phyloP scores from a whole-genome alignment of 2,329 filamentous ascomycete species.

The Cercospora sp. region DNA sequence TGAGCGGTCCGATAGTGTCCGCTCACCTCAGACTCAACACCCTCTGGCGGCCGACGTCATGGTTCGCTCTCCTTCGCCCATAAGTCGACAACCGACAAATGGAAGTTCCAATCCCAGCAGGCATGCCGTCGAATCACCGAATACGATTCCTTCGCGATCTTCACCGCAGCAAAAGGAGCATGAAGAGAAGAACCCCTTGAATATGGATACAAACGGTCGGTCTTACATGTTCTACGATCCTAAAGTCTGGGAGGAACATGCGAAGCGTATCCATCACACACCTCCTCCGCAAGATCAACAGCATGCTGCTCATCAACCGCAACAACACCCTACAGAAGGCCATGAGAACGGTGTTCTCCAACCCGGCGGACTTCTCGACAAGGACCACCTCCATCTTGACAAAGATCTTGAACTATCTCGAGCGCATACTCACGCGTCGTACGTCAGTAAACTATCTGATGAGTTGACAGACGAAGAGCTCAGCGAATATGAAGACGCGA shows the following conservation, averaged over 20 bases:
- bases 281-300: constrained; percentile 16
- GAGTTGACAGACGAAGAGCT: constrained; percentile 49
- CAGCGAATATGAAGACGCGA: constrained; percentile 49
- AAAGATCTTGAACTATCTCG: constrained; percentile 34
- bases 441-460: constrained; percentile 59
- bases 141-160: background rate
- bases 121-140: background rate
- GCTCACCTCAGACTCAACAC: constrained; percentile 9
- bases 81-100: constrained; percentile 6
- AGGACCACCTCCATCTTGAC: background rate
- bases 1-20: background rate
- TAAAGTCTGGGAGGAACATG: constrained; percentile 32
- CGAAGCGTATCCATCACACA: constrained; percentile 22
- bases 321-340: constrained; percentile 26
- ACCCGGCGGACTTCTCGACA: background rate
- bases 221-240: constrained; percentile 57
- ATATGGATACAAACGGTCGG: constrained; percentile 50
- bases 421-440: constrained; percentile 41
- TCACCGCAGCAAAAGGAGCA: constrained; percentile 21
- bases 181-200: constrained; percentile 31
- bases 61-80: constrained; percentile 24
- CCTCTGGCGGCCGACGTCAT: constrained; percentile 23
- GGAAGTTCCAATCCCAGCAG: constrained; percentile 3
- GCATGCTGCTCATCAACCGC: constrained; percentile 1
- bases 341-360: background rate